Conservation (phyloP, 202 grass and related monocot species). For the Panicum hallii region DNA sequence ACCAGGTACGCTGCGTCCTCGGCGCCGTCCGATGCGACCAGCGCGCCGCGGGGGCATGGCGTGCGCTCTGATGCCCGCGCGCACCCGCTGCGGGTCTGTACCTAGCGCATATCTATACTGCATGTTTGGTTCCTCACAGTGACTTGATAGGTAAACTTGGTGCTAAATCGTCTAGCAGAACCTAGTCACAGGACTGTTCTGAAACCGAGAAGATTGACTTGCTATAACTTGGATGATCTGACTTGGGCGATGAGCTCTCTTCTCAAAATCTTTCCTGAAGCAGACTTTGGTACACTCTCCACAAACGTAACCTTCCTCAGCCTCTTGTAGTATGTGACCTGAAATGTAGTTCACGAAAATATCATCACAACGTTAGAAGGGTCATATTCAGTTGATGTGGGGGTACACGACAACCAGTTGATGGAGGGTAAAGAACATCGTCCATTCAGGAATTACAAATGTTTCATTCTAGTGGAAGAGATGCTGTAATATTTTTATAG, state of each 20-base stretch:
- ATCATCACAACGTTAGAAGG: background rate
- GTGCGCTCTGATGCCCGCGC: no score
- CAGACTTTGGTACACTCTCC: slow-evolving; percentile 68
- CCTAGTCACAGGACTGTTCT: no score
- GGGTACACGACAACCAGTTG: background rate
- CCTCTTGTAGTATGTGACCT: slow-evolving; percentile 78
- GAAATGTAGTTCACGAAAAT: background rate
- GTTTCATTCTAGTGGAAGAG: background rate
- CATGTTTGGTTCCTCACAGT: no score
- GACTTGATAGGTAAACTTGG: no score
- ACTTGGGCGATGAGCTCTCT: slow-evolving; percentile 70
- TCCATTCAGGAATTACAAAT: background rate
- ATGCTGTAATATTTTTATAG: background rate
- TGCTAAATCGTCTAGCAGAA: no score
- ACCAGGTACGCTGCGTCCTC: no score
- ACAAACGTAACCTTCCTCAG: slow-evolving; percentile 76
- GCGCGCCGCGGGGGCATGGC: no score
- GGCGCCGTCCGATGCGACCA: no score
- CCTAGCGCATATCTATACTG: no score
- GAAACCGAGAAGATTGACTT: slow-evolving; percentile 29
- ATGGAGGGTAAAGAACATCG: background rate
- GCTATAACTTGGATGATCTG: slow-evolving; percentile 78
- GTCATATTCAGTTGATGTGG: background rate
- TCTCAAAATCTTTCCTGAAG: slow-evolving; percentile 73
- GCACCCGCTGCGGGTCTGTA: no score